Base-by-base conservation (phyloP, 352 stramenopile species). In the Globisporangium heterothallicum region DNA sequence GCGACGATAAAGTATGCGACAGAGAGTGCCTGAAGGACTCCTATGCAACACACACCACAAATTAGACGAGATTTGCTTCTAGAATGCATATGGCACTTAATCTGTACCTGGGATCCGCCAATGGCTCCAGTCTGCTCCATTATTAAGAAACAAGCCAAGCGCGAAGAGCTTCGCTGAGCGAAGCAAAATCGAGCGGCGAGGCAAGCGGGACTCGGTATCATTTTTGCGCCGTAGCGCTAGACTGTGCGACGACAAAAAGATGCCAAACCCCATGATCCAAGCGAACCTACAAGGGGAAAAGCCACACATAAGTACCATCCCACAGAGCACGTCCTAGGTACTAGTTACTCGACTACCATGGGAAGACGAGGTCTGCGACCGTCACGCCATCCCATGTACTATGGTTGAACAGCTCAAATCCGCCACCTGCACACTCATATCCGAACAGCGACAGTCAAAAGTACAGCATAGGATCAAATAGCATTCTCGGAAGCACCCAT, bases 181-280 rank as follows among this genome's bases (percentile, higher is more conserved):
- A 16, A 49, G 21, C 6, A 53, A 26, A 4, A 70, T 68, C 0
- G 43, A 45, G 34, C 61, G 21, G 32, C 50, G 19, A 5, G 21
- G 32, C 50, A 14, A 5, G n/a, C 3, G 19, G 4, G 40, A 36
- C 25, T 22, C 10, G 34, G 7, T n/a, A n/a, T n/a, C n/a, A n/a
- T n/a, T n/a, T n/a, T n/a, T n/a, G 25, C 66, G 29, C n/a, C 27
- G 6, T n/a, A 43, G 40, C 10, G 43, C 18, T 18, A 30, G 32
- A 18, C 29, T 22, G 30, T n/a, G 7, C 18, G 25, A n/a, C 22
- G 12, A 27, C 19, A 83, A 55, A 26, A 73, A 75, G 36, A 72
- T 42, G 44, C 67, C 78, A 32, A 84, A 84, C 16, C 85, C 83
- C 70, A 94, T 91, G 56, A 92, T 92, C 81, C 81, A 95, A 35